Percentiles rank a stretch among this genome's conserved stretches.
Conservation (phyloP, 2,329 filamentous ascomycete genomes). For the Penicillium griseofulvum region DNA sequence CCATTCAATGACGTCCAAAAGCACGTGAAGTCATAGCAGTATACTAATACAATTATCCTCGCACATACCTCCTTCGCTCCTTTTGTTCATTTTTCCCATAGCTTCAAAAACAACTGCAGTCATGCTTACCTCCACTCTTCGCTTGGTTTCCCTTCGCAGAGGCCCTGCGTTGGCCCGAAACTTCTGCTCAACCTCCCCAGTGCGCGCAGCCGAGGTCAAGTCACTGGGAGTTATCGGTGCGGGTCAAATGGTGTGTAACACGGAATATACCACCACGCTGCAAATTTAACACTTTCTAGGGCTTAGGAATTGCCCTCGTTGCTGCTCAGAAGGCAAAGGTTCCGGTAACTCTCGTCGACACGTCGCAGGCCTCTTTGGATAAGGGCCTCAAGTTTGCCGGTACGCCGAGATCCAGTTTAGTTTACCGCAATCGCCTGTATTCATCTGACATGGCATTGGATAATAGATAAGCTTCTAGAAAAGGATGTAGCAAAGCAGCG, state of each 20-base stretch:
- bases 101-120: background rate
- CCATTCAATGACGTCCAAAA: slow-evolving; percentile 16
- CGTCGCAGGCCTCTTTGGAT: slow-evolving; percentile 76
- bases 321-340: slow-evolving; percentile 81
- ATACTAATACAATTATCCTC: background rate
- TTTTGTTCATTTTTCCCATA: background rate
- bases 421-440: background rate
- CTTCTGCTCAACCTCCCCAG: slow-evolving; percentile 68
- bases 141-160: slow-evolving; percentile 24
- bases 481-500: slow-evolving; percentile 90
- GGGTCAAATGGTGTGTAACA: slow-evolving; percentile 79
- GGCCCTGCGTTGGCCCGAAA: slow-evolving; percentile 46
- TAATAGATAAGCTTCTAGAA: slow-evolving; percentile 80
- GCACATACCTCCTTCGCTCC: background rate
- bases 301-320: slow-evolving; percentile 91
- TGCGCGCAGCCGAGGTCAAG: slow-evolving; percentile 71
- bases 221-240: slow-evolving; percentile 88
- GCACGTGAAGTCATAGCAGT: slow-evolving; percentile 19
- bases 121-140: slow-evolving; percentile 40
- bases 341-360: slow-evolving; percentile 82
- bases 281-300: slow-evolving; percentile 54
- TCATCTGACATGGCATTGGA: background rate
- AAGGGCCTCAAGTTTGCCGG: slow-evolving; percentile 89
- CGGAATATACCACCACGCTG: background rate
- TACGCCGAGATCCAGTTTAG: slow-evolving; percentile 35